These are phyloP conservation scores for Echria macrotheca DNA, from an alignment of 495 filamentous ascomycete genomes.

Conservation along the genomic window DNA sequence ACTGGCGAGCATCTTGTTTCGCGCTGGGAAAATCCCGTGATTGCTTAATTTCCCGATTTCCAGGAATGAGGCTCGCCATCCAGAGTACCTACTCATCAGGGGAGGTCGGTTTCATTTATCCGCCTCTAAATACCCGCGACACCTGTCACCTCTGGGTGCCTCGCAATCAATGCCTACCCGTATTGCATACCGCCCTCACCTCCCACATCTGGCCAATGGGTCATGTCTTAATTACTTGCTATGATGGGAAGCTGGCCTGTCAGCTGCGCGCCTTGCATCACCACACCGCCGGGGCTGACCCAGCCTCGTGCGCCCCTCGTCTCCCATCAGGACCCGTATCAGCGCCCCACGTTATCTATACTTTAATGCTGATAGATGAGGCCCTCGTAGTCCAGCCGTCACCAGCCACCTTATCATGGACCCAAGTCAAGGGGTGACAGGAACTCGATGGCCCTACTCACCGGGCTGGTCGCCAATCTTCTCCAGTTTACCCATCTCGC, in stretches of 20 bases:
- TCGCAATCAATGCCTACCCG: constrained; percentile 10
- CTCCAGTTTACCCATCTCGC: constrained; percentile 88
- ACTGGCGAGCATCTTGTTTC: constrained; percentile 13
- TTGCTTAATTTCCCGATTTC: constrained; percentile 17
- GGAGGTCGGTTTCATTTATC: constrained; percentile 18
- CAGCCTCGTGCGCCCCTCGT: constrained; percentile 8
- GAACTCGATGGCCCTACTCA: too few species aligned
- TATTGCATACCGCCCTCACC: constrained; percentile 6
- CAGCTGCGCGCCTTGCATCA: constrained; percentile 13
- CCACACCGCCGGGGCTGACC: constrained; percentile 14
- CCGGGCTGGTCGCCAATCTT: constrained; percentile 79
- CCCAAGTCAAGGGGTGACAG: too few species aligned
- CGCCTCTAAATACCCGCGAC: constrained; percentile 16
- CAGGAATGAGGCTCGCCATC: constrained; percentile 24
- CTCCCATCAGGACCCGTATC: neutral
- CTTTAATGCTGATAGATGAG: constrained; percentile 18
- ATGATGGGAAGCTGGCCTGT: constrained; percentile 20
- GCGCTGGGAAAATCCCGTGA: constrained; percentile 14
- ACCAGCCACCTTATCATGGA: constrained; percentile 14
- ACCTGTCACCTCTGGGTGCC: constrained; percentile 1
- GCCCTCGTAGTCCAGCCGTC: constrained; percentile 3
- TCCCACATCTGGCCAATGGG: constrained; percentile 11
- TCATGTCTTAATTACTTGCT: constrained; percentile 4
- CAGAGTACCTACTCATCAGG: too few species aligned
- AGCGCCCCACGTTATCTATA: constrained; percentile 15